These are phyloP conservation scores for Cyclotella sp. DNA, from an alignment of 108 stramenopile genomes.

Conservation along the genomic window DNA sequence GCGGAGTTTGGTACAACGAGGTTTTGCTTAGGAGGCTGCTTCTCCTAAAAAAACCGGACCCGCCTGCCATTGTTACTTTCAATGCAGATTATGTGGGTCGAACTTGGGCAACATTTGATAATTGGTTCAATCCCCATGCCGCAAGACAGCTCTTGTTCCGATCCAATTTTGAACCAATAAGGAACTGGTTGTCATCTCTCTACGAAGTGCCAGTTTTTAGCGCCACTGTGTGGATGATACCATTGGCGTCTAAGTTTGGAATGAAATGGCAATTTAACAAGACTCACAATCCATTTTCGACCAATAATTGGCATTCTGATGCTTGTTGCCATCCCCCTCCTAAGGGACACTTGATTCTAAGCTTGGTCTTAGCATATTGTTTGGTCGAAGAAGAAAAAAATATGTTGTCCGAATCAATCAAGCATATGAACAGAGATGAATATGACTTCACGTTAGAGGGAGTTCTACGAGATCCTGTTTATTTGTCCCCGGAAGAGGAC, in stretches of 20 bases:
- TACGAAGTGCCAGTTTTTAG: conserved; percentile 38
- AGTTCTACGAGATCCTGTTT: conserved; percentile 32
- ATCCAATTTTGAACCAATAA: conserved; percentile 21
- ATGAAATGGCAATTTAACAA: conserved; percentile 15
- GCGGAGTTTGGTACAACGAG: conserved; percentile 16
- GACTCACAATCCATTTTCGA: conserved; percentile 12
- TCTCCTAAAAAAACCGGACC: conserved; percentile 34
- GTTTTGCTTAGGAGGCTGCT: conserved; percentile 31
- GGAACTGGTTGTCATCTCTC: conserved; percentile 25
- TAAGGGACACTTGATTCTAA: conserved; percentile 26
- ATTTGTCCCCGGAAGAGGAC: conserved; percentile 38
- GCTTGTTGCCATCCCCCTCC: conserved; percentile 25
- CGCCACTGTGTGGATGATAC: conserved; percentile 40
- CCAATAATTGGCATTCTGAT: conserved; percentile 26
- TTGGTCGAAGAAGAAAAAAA: conserved; percentile 36
- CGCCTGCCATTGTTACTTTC: conserved; percentile 36
- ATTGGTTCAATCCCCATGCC: neutral
- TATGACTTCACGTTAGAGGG: conserved; percentile 24
- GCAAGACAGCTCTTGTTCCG: conserved; percentile 19
- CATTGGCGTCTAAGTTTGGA: conserved; percentile 29
- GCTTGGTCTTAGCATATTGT: conserved; percentile 30
- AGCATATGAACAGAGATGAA: conserved; percentile 4
- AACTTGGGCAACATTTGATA: conserved; percentile 7
- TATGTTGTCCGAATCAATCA: neutral
- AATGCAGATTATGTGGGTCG: conserved; percentile 38